Conservation (phyloP, 2,329 filamentous ascomycete species). For the Furcasterigmium sp. region DNA sequence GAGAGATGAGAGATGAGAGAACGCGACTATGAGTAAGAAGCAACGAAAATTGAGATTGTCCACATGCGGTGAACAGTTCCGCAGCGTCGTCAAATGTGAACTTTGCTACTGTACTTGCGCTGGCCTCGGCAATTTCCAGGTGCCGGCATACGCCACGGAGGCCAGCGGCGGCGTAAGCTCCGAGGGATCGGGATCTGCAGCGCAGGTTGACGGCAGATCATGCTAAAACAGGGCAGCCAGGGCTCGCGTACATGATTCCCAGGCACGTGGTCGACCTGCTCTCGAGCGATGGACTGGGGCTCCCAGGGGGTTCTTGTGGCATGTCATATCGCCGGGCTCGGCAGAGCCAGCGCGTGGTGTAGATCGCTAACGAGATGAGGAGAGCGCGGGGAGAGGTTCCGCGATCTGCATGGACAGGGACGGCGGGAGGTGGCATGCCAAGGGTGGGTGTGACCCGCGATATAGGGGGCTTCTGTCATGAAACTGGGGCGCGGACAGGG, state of each 20-base stretch:
- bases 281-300: too few relatives aligned
- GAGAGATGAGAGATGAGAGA: neutral
- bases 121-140: neutral
- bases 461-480: too few relatives aligned
- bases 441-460: neutral
- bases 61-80: slow-evolving; percentile 1
- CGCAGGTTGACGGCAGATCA: too few relatives aligned
- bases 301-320: too few relatives aligned
- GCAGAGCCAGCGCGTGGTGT: neutral
- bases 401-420: neutral
- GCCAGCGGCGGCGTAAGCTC: neutral
- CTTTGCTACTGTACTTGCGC: too few relatives aligned
- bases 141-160: neutral
- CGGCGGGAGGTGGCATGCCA: neutral
- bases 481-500: too few relatives aligned
- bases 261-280: too few relatives aligned
- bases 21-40: neutral
- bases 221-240: too few relatives aligned
- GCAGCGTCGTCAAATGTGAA: slow-evolving; percentile 2
- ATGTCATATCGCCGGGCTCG: neutral
- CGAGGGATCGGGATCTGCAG: too few relatives aligned
- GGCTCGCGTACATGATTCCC: too few relatives aligned
- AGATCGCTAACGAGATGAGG: neutral
- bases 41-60: slow-evolving; percentile 1
- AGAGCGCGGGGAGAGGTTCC: neutral